Conservation (phyloP, 345 rosid species). For the Geranium rotundifolium region DNA sequence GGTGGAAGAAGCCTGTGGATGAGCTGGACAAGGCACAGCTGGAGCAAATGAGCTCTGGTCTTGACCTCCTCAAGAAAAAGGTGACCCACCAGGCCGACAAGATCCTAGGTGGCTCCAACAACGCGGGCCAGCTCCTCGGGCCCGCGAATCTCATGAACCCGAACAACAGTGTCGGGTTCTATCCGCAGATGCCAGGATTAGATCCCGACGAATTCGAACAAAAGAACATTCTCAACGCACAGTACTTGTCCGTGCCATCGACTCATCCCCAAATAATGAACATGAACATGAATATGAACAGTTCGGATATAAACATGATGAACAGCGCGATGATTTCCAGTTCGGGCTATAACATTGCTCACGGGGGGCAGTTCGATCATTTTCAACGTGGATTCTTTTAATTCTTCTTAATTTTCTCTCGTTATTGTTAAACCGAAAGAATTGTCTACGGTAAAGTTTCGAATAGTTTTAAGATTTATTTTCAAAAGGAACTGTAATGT, state of each 20-base stretch:
- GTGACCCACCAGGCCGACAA: conserved; percentile 19
- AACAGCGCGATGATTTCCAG: too few relatives aligned
- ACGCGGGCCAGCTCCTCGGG: background rate
- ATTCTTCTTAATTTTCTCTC: too few relatives aligned
- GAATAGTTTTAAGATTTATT: too few relatives aligned
- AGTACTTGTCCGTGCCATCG: background rate
- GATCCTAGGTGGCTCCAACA: background rate
- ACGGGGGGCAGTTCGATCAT: too few relatives aligned
- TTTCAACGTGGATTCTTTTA: too few relatives aligned
- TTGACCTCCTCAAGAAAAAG: conserved; percentile 25
- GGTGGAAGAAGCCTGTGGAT: conserved; percentile 39
- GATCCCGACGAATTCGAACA: background rate
- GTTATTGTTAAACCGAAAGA: too few relatives aligned
- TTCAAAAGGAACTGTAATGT: too few relatives aligned
- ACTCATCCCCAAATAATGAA: background rate
- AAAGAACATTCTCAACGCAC: background rate
- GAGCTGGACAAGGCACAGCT: conserved; percentile 17
- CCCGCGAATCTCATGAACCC: too few relatives aligned
- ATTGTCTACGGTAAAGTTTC: too few relatives aligned
- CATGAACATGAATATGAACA: background rate
- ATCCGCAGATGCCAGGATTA: background rate
- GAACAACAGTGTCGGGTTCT: background rate
- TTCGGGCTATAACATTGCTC: too few relatives aligned
- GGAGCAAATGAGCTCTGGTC: conserved; percentile 15
- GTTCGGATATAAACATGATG: background rate